Evolutionary conservation across 169 alveolate genomes (phyloP), one percentile per base, ranked within the genome.

Genomic region (Plasmodium malariae): DNA sequence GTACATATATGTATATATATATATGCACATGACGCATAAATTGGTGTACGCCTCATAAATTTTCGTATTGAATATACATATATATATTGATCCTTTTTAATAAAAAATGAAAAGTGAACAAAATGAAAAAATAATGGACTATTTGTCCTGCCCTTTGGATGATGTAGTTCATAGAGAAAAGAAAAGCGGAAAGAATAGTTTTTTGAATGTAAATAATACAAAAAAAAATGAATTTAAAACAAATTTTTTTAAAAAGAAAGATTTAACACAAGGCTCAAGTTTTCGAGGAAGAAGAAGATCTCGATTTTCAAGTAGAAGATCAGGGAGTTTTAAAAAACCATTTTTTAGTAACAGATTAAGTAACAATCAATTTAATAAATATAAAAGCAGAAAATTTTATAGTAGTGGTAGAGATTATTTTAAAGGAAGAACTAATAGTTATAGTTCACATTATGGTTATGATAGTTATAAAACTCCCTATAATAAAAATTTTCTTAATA

Each of bases 61-160:
- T n/a, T 55, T 63, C 11, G 1, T 34, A 34, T 36, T 9, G 19
- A n/a, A 57, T 57, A 57, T 55, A 17, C 28, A 21, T 55, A 17
- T 55, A 48, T 48, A 48, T 48, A 48, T 48, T 48, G 17, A 21
- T 48, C 9, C 59, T n/a, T 48, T n/a, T 1, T n/a, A n/a, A n/a
- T n/a, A 73, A 21, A 80, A 80, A 68, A 80, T 80, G 90, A 80
- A 51, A 70, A 60, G 68, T 65, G 83, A 28, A 51, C 57, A 80
- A 67, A 80, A 67, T 65, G 90, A 80, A 43, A 80, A 67, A 80
- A 67, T 80, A 80, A 80, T 80, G 80, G 90, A 80, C 70, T 80
- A 80, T 48, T 49, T 80, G 70, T 80, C 90, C 6, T 80, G 90
- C 55, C 68, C 90, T 14, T 60, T 80, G 24, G 90, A 80, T 32